These are phyloP conservation scores for Sindora glabra DNA, from an alignment of 306 rosid species.

Conservation along the genomic window DNA sequence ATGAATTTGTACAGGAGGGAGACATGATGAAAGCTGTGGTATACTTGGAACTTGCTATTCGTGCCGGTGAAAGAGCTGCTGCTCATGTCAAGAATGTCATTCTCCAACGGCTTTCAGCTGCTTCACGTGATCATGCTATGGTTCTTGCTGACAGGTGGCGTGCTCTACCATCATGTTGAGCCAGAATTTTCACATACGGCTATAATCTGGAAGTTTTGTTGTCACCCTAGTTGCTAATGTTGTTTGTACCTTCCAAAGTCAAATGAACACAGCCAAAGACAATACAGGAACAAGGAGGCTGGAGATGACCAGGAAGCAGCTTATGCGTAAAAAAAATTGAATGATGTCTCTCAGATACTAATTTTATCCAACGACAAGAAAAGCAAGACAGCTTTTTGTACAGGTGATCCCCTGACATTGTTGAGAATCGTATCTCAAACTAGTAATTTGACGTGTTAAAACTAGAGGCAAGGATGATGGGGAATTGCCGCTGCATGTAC, in stretches of 20 bases:
- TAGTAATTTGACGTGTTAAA: not conserved
- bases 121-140: slow-evolving; percentile 52
- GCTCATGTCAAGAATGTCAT: slow-evolving; percentile 55
- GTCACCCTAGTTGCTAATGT: not conserved
- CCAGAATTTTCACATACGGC: not conserved
- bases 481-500: not conserved
- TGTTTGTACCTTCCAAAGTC: not conserved
- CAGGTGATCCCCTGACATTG: not conserved
- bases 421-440: not conserved
- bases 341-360: too few species aligned
- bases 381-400: not conserved
- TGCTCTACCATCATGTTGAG: slow-evolving; percentile 50
- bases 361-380: too few species aligned
- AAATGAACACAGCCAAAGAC: not conserved
- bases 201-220: not conserved
- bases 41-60: slow-evolving; percentile 82
- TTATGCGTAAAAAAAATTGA: slow-evolving; percentile 1
- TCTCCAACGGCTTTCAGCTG: slow-evolving; percentile 49
- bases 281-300: slow-evolving; percentile 10
- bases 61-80: slow-evolving; percentile 71
- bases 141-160: slow-evolving; percentile 59
- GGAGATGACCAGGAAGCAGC: not conserved
- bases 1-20: slow-evolving; percentile 50
- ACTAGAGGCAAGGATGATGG: not conserved
- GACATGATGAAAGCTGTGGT: slow-evolving; percentile 77